Conservation (phyloP, 2,329 filamentous ascomycete genomes). For the Penicillium capsulatum region DNA sequence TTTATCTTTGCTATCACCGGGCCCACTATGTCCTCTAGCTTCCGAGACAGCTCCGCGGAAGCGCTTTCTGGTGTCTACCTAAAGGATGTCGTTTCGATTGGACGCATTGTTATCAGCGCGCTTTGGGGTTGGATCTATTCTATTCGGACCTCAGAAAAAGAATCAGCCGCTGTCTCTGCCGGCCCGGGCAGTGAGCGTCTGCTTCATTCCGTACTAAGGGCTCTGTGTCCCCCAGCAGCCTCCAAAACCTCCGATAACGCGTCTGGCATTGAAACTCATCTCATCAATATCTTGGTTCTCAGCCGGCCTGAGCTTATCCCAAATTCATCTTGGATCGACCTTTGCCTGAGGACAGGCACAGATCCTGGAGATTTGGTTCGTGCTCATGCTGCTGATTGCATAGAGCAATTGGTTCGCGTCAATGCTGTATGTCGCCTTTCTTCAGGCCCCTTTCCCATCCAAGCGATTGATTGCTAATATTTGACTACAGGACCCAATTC, state of each 20-base stretch:
- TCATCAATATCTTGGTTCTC: slow-evolving; percentile 72
- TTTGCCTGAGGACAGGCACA: slow-evolving; percentile 71
- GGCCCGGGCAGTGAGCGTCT: slow-evolving; percentile 60
- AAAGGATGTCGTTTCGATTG: slow-evolving; percentile 55
- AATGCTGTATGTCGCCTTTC: slow-evolving; percentile 37
- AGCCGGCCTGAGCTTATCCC: slow-evolving; percentile 74
- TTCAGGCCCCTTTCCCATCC: no score
- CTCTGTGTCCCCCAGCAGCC: slow-evolving; percentile 37
- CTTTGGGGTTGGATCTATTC: slow-evolving; percentile 76
- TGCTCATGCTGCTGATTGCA: slow-evolving; percentile 59
- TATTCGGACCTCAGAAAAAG: slow-evolving; percentile 68
- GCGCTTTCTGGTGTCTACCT: slow-evolving; percentile 64
- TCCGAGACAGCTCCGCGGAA: slow-evolving; percentile 61
- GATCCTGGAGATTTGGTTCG: slow-evolving; percentile 77
- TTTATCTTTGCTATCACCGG: slow-evolving; percentile 75
- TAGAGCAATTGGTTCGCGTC: slow-evolving; percentile 61
- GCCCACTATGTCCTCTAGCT: slow-evolving; percentile 54
- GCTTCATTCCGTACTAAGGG: slow-evolving; percentile 55
- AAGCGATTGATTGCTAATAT: background rate
- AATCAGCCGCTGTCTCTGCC: slow-evolving; percentile 63
- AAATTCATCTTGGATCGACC: slow-evolving; percentile 78
- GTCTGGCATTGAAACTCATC: slow-evolving; percentile 61
- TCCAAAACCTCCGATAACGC: slow-evolving; percentile 36
- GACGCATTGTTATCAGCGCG: slow-evolving; percentile 62
- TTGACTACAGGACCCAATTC: slow-evolving; percentile 25